A percentile compares a stretch with the other conserved stretches of the same genome.
Conservation (phyloP, 768 basidiomycete genomes). For the Russula lepida region DNA sequence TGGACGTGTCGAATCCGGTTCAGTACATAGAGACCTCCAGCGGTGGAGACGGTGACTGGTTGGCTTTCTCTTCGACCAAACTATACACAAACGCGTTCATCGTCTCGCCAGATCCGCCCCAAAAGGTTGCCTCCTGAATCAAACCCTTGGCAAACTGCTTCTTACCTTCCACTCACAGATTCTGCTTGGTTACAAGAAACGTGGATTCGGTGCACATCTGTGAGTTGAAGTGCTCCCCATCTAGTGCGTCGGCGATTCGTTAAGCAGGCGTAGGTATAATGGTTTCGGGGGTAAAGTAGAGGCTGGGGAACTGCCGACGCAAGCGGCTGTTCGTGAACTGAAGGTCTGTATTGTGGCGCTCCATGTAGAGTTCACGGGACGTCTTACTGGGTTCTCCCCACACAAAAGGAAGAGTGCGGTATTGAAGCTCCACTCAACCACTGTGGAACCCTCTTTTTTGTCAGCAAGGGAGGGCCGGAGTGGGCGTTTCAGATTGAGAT, state of each 20-base stretch:
- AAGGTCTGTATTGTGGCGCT: conserved; percentile 31
- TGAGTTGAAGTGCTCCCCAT: conserved; percentile 23
- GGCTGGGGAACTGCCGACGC: conserved; percentile 50
- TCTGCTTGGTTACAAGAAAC: conserved; percentile 69
- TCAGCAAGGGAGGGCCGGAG: conserved; percentile 38
- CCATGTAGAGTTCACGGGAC: neutral
- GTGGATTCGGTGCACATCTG: conserved; percentile 64
- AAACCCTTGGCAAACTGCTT: conserved; percentile 9
- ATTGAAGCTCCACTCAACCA: conserved; percentile 57
- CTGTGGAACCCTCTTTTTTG: conserved; percentile 59
- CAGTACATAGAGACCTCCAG: conserved; percentile 24
- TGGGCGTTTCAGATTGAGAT: conserved; percentile 67
- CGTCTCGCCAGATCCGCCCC: conserved; percentile 33
- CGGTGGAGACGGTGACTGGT: conserved; percentile 46
- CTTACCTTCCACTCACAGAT: conserved; percentile 35
- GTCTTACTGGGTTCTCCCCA: neutral
- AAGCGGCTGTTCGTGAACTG: conserved; percentile 74
- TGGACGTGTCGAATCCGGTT: neutral
- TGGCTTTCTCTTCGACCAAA: conserved; percentile 32
- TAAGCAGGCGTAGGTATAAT: conserved; percentile 50
- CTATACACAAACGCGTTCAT: conserved; percentile 70
- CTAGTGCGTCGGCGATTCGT: neutral
- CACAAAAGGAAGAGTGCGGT: conserved; percentile 71
- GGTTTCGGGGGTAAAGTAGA: conserved; percentile 90
- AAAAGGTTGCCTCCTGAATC: neutral